phyloP scores from a whole-genome alignment of 2,329 filamentous ascomycete genomes.

The Drechslera avenae region DNA sequence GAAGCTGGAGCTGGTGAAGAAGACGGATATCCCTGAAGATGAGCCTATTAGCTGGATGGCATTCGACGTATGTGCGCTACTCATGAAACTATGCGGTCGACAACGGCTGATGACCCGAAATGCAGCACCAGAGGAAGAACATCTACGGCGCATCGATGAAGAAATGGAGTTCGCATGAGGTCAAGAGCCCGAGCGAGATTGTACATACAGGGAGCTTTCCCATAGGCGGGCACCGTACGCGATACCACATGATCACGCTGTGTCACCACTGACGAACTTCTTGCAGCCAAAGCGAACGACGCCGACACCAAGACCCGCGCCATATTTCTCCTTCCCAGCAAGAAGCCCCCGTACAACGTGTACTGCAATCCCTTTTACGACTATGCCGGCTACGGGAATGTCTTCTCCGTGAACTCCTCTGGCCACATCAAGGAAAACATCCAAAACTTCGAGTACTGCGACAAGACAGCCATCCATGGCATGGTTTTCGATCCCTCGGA shows the following conservation, averaged over 20 bases:
- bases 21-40: conserved; percentile 78
- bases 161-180: conserved; percentile 84
- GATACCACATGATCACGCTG: too few species aligned
- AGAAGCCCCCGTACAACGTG: conserved; percentile 77
- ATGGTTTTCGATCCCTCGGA: conserved; percentile 80
- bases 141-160: conserved; percentile 93
- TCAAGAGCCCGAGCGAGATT: conserved; percentile 77
- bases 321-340: conserved; percentile 84
- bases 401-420: conserved; percentile 66
- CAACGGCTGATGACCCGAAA: conserved; percentile 19
- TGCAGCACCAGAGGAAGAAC: conserved; percentile 77
- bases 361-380: conserved; percentile 93
- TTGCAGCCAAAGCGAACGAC: conserved; percentile 70
- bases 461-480: conserved; percentile 75
- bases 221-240: conserved; percentile 75
- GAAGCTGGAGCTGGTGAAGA: conserved; percentile 75
- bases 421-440: conserved; percentile 68
- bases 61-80: conserved; percentile 68
- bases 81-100: background rate
- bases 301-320: conserved; percentile 80
- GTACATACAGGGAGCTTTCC: conserved; percentile 72
- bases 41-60: conserved; percentile 95
- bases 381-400: conserved; percentile 79
- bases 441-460: conserved; percentile 75
- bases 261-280: conserved; percentile 7